Conservation (phyloP, 345 rosid genomes). For the Hibiscus tridactylites region DNA sequence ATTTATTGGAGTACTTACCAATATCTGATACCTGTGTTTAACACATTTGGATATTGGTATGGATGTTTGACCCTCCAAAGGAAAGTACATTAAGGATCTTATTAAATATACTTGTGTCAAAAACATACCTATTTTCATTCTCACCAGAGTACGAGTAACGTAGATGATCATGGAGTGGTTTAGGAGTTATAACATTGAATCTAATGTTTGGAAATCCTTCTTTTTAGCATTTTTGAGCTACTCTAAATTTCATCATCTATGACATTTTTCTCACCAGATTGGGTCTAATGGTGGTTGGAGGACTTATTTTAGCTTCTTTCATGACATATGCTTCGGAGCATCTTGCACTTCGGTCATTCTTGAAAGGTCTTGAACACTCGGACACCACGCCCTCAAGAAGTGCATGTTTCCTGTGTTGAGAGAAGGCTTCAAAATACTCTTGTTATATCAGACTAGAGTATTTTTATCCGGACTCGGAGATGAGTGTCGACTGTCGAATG, state of each 20-base stretch:
- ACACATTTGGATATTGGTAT: not conserved
- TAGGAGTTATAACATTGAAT: not conserved
- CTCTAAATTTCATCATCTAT: not conserved
- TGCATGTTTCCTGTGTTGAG: not conserved
- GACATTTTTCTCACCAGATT: not conserved
- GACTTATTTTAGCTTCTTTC: not conserved
- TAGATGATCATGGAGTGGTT: not conserved
- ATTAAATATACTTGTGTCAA: not conserved
- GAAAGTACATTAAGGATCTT: not conserved
- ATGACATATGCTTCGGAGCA: not conserved
- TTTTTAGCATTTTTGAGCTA: not conserved
- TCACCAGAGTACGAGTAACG: not conserved
- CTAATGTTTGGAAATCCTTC: not conserved
- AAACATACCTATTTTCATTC: too few relatives aligned
- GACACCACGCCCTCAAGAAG: not conserved
- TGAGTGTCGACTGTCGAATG: not conserved
- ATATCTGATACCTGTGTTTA: not conserved
- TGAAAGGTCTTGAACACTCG: not conserved
- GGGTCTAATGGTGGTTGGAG: not conserved
- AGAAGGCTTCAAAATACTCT: not conserved
- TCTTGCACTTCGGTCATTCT: not conserved
- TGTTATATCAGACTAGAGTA: not conserved
- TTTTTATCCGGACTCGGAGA: not conserved
- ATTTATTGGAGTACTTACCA: not conserved
- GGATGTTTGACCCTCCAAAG: not conserved